Conservation (phyloP, 768 basidiomycete species). For the Daedalea quercina region DNA sequence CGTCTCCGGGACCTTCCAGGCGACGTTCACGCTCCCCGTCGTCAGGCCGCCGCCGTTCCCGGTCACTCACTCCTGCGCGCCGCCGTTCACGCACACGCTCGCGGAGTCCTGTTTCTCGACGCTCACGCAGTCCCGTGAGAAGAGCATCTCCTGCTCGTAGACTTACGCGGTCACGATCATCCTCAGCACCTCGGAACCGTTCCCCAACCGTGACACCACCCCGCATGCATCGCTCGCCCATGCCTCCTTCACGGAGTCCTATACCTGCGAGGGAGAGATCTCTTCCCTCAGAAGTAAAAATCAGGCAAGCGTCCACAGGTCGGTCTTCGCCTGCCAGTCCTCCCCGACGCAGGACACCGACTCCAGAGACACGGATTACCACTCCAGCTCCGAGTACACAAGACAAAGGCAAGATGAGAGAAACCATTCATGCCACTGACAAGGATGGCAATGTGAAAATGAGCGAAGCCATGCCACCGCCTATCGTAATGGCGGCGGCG, state of each 20-base stretch:
- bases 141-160: conserved; percentile 5
- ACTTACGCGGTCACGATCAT: not conserved
- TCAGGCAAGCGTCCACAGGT: not conserved
- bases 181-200: conserved; percentile 6
- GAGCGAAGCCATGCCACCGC: not conserved
- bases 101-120: conserved; percentile 1
- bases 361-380: not conserved
- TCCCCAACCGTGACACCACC: conserved; percentile 8
- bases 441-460: not conserved
- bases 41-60: conserved; percentile 5
- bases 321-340: not conserved
- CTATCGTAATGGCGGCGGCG: not conserved
- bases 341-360: not conserved
- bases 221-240: not conserved
- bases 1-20: not conserved
- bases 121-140: conserved; percentile 10
- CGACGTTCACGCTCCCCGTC: conserved; percentile 6
- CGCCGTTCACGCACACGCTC: not conserved
- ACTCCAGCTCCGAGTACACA: not conserved
- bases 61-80: not conserved
- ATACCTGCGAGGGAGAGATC: not conserved
- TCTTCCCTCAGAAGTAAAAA: not conserved
- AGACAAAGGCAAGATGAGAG: not conserved
- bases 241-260: conserved; percentile 6
- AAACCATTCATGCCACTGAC: not conserved